Percentiles rank a stretch among this genome's conserved stretches.
These are phyloP conservation scores for Eugenia klotzschiana DNA, from an alignment of 441 rosid genomes.

Conservation along the genomic window DNA sequence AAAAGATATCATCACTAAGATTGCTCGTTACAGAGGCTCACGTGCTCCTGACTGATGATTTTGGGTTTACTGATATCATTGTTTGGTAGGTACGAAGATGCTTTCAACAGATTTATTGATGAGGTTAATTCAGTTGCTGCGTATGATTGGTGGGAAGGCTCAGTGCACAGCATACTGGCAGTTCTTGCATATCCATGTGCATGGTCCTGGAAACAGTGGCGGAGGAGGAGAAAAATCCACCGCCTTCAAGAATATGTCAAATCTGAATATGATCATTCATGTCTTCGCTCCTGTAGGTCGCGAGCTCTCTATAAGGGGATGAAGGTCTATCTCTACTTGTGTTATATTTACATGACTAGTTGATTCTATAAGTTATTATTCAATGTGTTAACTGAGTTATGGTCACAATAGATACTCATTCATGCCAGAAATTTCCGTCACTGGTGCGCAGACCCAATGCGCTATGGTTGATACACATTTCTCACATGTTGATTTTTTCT, in stretches of 20 bases:
- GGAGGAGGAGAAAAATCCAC: conserved; percentile 70
- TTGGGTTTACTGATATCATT: conserved; percentile 7
- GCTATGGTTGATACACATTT: not conserved
- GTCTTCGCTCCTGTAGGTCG: conserved; percentile 96
- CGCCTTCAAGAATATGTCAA: conserved; percentile 91
- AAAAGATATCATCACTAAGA: not conserved
- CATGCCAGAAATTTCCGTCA: not conserved
- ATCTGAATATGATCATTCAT: conserved; percentile 92
- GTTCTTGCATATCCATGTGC: conserved; percentile 91
- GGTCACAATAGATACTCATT: not conserved
- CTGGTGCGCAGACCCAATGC: not conserved
- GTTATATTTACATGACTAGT: not conserved
- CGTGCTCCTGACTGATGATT: conserved; percentile 6
- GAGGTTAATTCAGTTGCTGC: conserved; percentile 93
- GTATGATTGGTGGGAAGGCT: conserved; percentile 99
- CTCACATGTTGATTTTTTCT: not conserved
- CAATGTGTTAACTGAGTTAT: not conserved
- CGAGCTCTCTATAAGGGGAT: conserved; percentile 96
- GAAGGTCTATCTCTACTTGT: conserved; percentile 41
- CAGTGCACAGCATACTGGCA: conserved; percentile 79
- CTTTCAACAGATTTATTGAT: conserved; percentile 89
- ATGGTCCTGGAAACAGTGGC: conserved; percentile 99
- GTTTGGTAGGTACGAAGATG: conserved; percentile 78
- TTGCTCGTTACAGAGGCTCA: not conserved
- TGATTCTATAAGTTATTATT: not conserved